Conservation (phyloP, 1,284 basidiomycete genomes). For the Ustilago cynodontis region DNA sequence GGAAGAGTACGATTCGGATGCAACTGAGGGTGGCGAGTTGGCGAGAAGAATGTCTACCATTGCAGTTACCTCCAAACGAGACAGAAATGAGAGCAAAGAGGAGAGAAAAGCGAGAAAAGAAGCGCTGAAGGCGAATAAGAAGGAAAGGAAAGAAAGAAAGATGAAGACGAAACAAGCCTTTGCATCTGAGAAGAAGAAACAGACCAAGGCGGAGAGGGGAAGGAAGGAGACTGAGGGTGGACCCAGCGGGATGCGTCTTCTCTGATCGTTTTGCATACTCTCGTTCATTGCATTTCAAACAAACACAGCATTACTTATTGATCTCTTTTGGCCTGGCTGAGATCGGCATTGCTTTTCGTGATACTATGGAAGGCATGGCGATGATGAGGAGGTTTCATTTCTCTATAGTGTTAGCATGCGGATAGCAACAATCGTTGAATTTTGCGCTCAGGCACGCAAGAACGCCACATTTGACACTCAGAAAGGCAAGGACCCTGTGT, state of each 20-base stretch:
- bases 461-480: not conserved
- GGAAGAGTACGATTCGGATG: constrained; percentile 44
- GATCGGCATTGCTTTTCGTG: not conserved
- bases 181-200: constrained; percentile 57
- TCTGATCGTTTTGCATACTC: constrained; percentile 13
- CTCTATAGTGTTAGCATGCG: constrained; percentile 2
- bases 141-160: constrained; percentile 57
- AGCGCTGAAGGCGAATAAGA: constrained; percentile 78
- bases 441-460: constrained; percentile 20
- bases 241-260: constrained; percentile 45
- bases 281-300: not conserved
- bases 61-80: constrained; percentile 41
- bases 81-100: constrained; percentile 78
- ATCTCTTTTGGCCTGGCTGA: not conserved
- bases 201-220: constrained; percentile 51
- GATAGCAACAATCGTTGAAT: not conserved
- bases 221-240: constrained; percentile 55
- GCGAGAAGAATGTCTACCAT: constrained; percentile 25
- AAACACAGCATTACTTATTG: not conserved
- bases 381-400: not conserved
- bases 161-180: constrained; percentile 58
- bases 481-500: not conserved
- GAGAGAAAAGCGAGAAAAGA: constrained; percentile 89
- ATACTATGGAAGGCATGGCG: not conserved
- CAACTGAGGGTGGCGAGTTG: constrained; percentile 34